A percentile compares a stretch with the other conserved stretches of the same genome.
phyloP scores from a whole-genome alignment of 352 stramenopile species.

The Saprolegnia parasitica region DNA sequence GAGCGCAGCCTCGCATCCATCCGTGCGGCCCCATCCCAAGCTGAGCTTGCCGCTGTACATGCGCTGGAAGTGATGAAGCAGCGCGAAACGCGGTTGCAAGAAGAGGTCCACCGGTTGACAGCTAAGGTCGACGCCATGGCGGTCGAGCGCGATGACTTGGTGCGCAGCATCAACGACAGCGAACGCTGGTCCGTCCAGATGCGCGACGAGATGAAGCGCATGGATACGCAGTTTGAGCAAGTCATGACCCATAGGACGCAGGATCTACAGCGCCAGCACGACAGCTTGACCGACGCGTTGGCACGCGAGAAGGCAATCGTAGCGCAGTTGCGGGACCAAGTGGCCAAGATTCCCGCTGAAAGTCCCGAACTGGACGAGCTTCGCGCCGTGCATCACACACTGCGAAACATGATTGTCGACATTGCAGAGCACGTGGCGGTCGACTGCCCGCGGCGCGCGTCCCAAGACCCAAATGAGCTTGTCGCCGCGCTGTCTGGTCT shows the following conservation, averaged over 20 bases:
- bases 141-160: background rate
- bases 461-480: background rate
- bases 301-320: background rate
- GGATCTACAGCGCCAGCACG: background rate
- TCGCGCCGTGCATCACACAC: background rate
- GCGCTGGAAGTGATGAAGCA: background rate
- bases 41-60: background rate
- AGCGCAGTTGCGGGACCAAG: background rate
- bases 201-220: background rate
- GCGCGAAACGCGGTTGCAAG: background rate
- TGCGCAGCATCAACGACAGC: background rate
- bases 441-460: background rate
- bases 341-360: background rate
- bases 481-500: background rate
- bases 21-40: background rate
- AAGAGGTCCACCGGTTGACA: background rate
- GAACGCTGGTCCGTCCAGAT: background rate
- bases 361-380: background rate
- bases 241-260: background rate
- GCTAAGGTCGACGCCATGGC: background rate
- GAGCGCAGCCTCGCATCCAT: background rate
- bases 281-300: background rate
- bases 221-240: background rate
- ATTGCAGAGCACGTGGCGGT: background rate
- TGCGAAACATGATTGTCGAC: background rate